These are phyloP conservation scores for Psilocybe mexicana DNA, from an alignment of 1,284 basidiomycete species.

Conservation along the genomic window DNA sequence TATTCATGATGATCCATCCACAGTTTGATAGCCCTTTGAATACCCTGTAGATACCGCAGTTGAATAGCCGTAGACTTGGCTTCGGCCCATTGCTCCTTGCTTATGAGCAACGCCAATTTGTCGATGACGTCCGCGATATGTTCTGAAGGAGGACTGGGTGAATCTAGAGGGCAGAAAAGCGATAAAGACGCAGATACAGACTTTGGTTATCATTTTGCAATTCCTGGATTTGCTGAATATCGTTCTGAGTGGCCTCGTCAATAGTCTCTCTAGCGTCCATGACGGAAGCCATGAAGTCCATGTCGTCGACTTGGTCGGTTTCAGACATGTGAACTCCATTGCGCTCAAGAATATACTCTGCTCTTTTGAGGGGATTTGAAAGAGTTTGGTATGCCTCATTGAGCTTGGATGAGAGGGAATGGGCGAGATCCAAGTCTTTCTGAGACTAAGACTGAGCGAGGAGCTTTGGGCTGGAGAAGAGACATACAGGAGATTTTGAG, in stretches of 20 bases:
- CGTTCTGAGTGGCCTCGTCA: constrained; percentile 56
- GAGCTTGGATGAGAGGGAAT: constrained; percentile 66
- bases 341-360: constrained; percentile 69
- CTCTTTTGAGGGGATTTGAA: constrained; percentile 61
- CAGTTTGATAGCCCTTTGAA: constrained; percentile 65
- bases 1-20: constrained; percentile 40
- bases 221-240: constrained; percentile 45
- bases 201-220: constrained; percentile 64
- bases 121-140: constrained; percentile 50
- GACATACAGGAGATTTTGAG: constrained; percentile 55
- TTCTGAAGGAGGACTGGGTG: constrained; percentile 37
- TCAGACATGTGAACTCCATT: constrained; percentile 68
- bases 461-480: constrained; percentile 1
- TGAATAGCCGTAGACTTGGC: constrained; percentile 66
- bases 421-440: constrained; percentile 63
- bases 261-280: constrained; percentile 84
- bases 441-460: constrained; percentile 30
- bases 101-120: constrained; percentile 55
- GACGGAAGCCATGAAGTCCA: constrained; percentile 73
- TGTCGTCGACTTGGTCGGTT: constrained; percentile 76
- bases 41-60: constrained; percentile 78
- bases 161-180: constrained; percentile 6
- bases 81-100: constrained; percentile 50
- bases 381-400: constrained; percentile 77
- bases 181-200: constrained; percentile 34